These are phyloP conservation scores for Phlegmacium glaucopus DNA, from an alignment of 768 basidiomycete genomes.

Conservation along the genomic window DNA sequence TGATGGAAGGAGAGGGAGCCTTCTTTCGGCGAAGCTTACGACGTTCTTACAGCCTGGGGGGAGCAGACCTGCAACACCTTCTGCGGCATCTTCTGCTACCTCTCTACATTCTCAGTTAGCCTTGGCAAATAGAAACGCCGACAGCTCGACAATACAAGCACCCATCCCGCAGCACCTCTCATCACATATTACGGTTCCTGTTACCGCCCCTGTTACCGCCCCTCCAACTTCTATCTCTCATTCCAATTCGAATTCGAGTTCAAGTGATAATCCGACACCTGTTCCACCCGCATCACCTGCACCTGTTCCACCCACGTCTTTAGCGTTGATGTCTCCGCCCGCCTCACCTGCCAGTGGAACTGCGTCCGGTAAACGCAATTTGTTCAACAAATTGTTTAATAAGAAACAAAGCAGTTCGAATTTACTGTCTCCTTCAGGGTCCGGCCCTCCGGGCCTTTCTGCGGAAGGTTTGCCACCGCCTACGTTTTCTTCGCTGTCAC, in stretches of 20 bases:
- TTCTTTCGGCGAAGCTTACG: slow-evolving; percentile 11
- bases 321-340: slow-evolving; percentile 13
- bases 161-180: background rate
- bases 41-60: slow-evolving; percentile 16
- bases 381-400: slow-evolving; percentile 75
- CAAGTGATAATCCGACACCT: background rate
- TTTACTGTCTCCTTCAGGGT: too few relatives aligned
- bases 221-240: background rate
- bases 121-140: slow-evolving; percentile 9
- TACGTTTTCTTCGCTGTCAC: too few relatives aligned
- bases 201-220: slow-evolving; percentile 2
- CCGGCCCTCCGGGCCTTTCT: too few relatives aligned
- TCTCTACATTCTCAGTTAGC: slow-evolving; percentile 22
- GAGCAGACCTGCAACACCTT: slow-evolving; percentile 17
- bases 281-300: slow-evolving; percentile 2
- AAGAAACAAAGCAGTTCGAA: slow-evolving; percentile 30
- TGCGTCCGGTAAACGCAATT: slow-evolving; percentile 45
- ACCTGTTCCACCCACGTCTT: slow-evolving; percentile 22
- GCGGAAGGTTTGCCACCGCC: too few relatives aligned
- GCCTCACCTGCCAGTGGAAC: slow-evolving; percentile 21
- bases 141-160: background rate
- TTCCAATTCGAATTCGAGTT: background rate
- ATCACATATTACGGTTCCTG: background rate
- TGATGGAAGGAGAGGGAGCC: slow-evolving; percentile 2
- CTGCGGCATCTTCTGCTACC: slow-evolving; percentile 24